phyloP scores from a whole-genome alignment of 1,284 basidiomycete species.

The Puccinia horiana region DNA sequence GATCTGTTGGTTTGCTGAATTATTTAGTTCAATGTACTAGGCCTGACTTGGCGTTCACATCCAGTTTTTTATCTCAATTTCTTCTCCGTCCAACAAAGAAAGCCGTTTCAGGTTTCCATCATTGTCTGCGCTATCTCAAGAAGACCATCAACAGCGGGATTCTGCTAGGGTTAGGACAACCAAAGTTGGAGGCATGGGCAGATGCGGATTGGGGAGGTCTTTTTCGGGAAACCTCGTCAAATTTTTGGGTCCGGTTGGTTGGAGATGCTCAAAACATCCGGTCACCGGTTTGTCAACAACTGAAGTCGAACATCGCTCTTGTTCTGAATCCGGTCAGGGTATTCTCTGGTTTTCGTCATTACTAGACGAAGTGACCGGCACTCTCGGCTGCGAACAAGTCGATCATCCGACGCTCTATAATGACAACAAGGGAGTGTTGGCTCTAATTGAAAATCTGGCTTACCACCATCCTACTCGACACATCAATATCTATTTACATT shows the following conservation, averaged over 20 bases:
- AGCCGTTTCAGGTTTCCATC: background rate
- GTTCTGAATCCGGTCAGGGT: background rate
- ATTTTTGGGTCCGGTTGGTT: background rate
- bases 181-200: background rate
- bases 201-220: background rate
- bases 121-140: background rate
- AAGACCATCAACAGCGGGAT: background rate
- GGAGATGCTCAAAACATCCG: constrained; percentile 4
- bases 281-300: background rate
- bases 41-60: background rate
- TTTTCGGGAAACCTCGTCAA: background rate
- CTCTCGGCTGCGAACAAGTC: background rate
- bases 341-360: background rate
- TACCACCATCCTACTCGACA: constrained; percentile 3
- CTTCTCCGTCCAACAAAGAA: background rate
- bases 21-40: constrained; percentile 15
- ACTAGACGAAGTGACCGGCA: background rate
- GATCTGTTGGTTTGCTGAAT: constrained; percentile 3
- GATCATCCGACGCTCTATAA: background rate
- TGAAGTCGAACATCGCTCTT: constrained; percentile 9
- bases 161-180: background rate
- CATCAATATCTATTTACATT: constrained; percentile 13
- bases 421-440: background rate
- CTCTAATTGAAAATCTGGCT: background rate
- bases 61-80: background rate